Conservation (phyloP, 2,329 filamentous ascomycete species). For the Phaeoacremonium minimum region DNA sequence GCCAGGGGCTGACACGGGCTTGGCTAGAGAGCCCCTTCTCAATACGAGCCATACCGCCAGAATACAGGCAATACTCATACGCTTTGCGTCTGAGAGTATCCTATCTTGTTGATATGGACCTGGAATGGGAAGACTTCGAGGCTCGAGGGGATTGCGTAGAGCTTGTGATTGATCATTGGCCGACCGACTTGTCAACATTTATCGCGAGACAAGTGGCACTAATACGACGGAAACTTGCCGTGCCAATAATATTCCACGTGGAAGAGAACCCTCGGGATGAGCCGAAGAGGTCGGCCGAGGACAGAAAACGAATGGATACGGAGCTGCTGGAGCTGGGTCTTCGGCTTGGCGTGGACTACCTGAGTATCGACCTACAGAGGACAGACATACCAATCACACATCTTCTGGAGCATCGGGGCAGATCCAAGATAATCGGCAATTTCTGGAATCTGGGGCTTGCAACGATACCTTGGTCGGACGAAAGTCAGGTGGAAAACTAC, state of each 20-base stretch:
- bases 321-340: constrained; percentile 59
- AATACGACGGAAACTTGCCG: constrained; percentile 49
- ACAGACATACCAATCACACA: constrained; percentile 41
- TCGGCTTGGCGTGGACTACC: constrained; percentile 61
- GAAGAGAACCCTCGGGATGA: constrained; percentile 44
- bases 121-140: constrained; percentile 49
- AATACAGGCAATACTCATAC: constrained; percentile 55
- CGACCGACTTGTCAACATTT: constrained; percentile 38
- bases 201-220: constrained; percentile 53
- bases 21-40: constrained; percentile 58
- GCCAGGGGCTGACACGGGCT: constrained; percentile 43
- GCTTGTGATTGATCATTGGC: constrained; percentile 55
- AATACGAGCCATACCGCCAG: constrained; percentile 52
- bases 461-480: constrained; percentile 50
- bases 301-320: constrained; percentile 42
- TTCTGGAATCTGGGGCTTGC: constrained; percentile 41
- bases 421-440: constrained; percentile 58
- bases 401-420: constrained; percentile 47
- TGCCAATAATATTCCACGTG: constrained; percentile 54
- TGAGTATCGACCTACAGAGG: constrained; percentile 59
- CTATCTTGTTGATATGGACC: constrained; percentile 46
- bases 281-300: constrained; percentile 28
- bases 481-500: constrained; percentile 48
- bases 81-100: constrained; percentile 59
- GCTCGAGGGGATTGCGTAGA: constrained; percentile 57